phyloP scores from a whole-genome alignment of 2,329 filamentous ascomycete species.

The Gnomoniopsis smithogilvyi region DNA sequence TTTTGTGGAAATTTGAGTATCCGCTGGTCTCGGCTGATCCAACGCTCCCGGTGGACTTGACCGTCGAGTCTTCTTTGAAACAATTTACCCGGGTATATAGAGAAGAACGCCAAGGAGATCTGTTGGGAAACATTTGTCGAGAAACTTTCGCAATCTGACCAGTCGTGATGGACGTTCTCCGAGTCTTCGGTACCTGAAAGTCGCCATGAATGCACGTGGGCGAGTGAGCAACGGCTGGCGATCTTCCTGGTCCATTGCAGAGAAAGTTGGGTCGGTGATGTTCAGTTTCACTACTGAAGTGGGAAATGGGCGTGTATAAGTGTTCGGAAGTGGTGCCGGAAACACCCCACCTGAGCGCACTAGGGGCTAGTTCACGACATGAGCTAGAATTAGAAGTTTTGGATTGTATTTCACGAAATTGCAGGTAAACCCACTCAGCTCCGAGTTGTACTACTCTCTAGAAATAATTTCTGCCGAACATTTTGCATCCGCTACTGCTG shows the following conservation, averaged over 20 bases:
- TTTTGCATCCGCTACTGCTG: background rate
- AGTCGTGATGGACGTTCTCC: constrained; percentile 3
- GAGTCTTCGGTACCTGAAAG: background rate
- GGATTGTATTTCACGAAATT: too few species aligned
- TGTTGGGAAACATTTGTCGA: background rate
- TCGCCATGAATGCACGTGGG: background rate
- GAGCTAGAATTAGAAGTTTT: too few species aligned
- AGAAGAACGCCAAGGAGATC: constrained; percentile 12
- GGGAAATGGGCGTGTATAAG: background rate
- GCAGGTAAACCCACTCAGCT: background rate
- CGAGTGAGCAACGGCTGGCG: background rate
- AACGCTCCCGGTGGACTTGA: background rate
- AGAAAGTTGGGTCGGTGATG: background rate
- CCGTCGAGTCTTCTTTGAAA: background rate
- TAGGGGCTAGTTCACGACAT: too few species aligned
- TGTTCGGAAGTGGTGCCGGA: too few species aligned
- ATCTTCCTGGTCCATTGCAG: background rate
- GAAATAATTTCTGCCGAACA: background rate
- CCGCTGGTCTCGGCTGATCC: background rate
- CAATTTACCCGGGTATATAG: constrained; percentile 6
- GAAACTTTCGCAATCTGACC: background rate
- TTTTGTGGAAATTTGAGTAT: background rate
- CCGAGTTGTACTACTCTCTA: background rate
- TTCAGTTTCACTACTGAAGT: too few species aligned
- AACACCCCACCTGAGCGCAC: too few species aligned